phyloP scores from a whole-genome alignment of 75 land plant species.

The Pinus albicaulis region DNA sequence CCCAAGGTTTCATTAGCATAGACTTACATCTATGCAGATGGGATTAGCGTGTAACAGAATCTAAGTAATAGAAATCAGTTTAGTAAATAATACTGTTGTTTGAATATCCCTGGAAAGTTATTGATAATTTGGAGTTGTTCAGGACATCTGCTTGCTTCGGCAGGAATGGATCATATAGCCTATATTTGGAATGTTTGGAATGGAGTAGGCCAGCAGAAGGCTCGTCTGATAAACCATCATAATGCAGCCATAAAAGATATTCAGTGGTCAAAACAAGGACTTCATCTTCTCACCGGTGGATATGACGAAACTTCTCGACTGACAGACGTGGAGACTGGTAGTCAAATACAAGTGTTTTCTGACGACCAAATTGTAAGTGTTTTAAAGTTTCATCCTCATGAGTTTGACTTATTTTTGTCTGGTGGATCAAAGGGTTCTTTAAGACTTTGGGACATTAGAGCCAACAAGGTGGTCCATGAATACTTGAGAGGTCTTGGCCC shows the following conservation, averaged over 20 bases:
- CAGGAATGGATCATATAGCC: conserved; percentile 74
- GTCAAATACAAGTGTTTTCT: conserved; percentile 49
- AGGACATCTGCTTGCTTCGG: conserved; percentile 97
- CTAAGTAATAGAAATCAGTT: neutral
- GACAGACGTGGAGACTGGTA: conserved; percentile 75
- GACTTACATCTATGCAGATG: neutral
- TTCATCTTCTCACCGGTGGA: conserved; percentile 85
- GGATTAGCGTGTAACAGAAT: neutral
- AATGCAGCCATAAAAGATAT: conserved; percentile 87
- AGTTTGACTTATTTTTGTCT: conserved; percentile 61
- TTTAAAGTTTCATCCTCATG: conserved; percentile 61
- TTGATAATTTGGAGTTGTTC: conserved; percentile 16
- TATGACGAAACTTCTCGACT: conserved; percentile 74
- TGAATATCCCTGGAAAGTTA: conserved; percentile 3
- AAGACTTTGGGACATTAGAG: conserved; percentile 80
- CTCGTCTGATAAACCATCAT: conserved; percentile 49
- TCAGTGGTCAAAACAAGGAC: conserved; percentile 72
- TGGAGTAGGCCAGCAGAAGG: conserved; percentile 35
- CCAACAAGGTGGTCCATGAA: conserved; percentile 47
- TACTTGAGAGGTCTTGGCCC: conserved; percentile 63
- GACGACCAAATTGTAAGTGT: conserved; percentile 72
- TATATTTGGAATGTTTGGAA: conserved; percentile 91
- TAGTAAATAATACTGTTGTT: neutral
- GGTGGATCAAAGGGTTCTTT: conserved; percentile 79
- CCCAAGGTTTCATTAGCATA: neutral